These are phyloP conservation scores for Hirsutella rhossiliensis DNA, from an alignment of 2,329 filamentous ascomycete species.

Conservation along the genomic window DNA sequence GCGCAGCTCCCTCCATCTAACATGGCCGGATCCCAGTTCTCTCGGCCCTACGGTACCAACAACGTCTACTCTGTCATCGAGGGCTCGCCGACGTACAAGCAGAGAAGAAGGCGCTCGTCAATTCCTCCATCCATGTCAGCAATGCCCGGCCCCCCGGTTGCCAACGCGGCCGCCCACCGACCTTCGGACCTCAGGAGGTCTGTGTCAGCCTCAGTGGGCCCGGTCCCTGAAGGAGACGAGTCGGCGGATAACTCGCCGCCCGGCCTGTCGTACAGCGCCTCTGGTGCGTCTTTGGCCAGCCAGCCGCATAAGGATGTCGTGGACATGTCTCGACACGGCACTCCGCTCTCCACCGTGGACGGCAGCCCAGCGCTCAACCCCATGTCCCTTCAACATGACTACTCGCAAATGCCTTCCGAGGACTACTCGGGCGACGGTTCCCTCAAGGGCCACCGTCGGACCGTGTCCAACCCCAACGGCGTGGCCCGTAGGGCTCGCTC, in stretches of 20 bases:
- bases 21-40: slow-evolving; percentile 67
- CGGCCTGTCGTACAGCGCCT: slow-evolving; percentile 60
- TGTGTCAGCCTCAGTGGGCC: slow-evolving; percentile 75
- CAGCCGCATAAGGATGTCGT: slow-evolving; percentile 69
- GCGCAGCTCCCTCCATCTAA: slow-evolving; percentile 85
- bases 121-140: slow-evolving; percentile 68
- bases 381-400: slow-evolving; percentile 63
- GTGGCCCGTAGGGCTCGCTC: slow-evolving; percentile 84
- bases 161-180: slow-evolving; percentile 54
- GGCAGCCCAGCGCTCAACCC: slow-evolving; percentile 67
- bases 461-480: slow-evolving; percentile 59
- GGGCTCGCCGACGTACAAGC: slow-evolving; percentile 97
- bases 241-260: slow-evolving; percentile 68
- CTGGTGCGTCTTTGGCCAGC: slow-evolving; percentile 47
- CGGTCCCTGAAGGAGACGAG: slow-evolving; percentile 70
- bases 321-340: slow-evolving; percentile 79
- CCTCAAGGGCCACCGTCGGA: slow-evolving; percentile 41
- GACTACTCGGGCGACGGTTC: slow-evolving; percentile 45
- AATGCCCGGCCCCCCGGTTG: slow-evolving; percentile 54
- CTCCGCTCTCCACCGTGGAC: slow-evolving; percentile 75
- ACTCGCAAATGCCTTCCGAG: slow-evolving; percentile 48
- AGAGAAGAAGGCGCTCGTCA: slow-evolving; percentile 84
- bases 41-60: slow-evolving; percentile 56
- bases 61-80: slow-evolving; percentile 95
- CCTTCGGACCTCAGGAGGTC: slow-evolving; percentile 88